Evolutionary conservation across 495 filamentous ascomycete genomes (phyloP).

Genomic region (Penicillium pancosmium): DNA sequence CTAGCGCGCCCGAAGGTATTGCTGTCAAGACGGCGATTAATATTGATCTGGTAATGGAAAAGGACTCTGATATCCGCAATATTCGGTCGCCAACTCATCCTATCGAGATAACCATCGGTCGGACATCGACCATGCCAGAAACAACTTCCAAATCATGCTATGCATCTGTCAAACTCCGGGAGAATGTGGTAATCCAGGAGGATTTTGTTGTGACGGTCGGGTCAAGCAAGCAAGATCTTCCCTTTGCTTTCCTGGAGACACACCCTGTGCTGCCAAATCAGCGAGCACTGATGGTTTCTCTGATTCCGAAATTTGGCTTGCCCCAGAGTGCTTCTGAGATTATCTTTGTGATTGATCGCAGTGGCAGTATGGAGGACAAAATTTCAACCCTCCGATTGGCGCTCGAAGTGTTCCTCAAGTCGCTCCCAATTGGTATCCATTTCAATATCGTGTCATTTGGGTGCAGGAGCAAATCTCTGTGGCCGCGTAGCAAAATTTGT

Average conservation of each 20-base stretch:
- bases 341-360: constrained; percentile 14
- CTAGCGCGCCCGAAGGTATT: constrained; percentile 24
- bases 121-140: constrained; percentile 42
- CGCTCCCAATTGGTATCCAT: constrained; percentile 10
- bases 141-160: constrained; percentile 51
- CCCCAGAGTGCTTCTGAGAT: constrained; percentile 9
- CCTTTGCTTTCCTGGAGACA: constrained; percentile 16
- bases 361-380: constrained; percentile 13
- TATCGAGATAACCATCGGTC: constrained; percentile 62
- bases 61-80: constrained; percentile 55
- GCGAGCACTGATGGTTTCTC: constrained; percentile 16
- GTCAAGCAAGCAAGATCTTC: constrained; percentile 12
- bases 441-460: constrained; percentile 12
- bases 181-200: constrained; percentile 43
- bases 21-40: constrained; percentile 36
- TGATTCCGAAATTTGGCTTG: constrained; percentile 14
- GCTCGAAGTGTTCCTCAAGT: constrained; percentile 10
- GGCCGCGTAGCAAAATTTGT: constrained; percentile 59
- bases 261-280: constrained; percentile 13
- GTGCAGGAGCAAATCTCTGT: constrained; percentile 37
- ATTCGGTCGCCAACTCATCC: constrained; percentile 67
- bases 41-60: constrained; percentile 60
- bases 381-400: constrained; percentile 9
- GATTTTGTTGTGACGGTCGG: constrained; percentile 46
- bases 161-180: constrained; percentile 60